Evolutionary conservation across 2,329 filamentous ascomycete species (phyloP), one percentile per base, ranked within the genome.

Genomic region (Alternaria triticimaculans): DNA sequence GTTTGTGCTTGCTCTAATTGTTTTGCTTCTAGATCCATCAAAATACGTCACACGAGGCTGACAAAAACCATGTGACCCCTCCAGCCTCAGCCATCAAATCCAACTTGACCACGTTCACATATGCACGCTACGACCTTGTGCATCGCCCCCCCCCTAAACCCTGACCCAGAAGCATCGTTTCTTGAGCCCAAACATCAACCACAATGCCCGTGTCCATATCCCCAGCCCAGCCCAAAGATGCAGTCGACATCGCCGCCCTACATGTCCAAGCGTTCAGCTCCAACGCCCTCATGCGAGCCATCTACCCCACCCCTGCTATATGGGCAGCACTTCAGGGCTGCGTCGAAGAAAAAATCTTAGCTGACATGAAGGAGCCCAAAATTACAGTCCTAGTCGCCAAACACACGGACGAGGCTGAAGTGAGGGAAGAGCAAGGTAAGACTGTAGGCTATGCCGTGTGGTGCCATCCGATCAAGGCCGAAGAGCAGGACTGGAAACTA

Each of bases 221-320:
- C 18, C 28, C 60, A 23, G 62, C 62, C 44, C 28, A 49, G 21
- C 49, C 48, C 26, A 11, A 46, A 5, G 30, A 62, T 18, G 58
- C 48, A 25, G 28, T 59, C 5, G 48, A 37, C 10, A 56, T 64
- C 20, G 59, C 58, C 20, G 37, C 37, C 30, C 33, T 64, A 25
- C 62, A 64, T 37, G 43, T 49, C 23, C 43, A 60, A 21, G 62
- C 62, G 9, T 64, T 64, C 46, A 53, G 53, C 11, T 45, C 58
- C 12, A 64, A 64, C 33, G 54, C 21, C 21, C 53, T 64, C 54
- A 62, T 64, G 53, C 58, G 54, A 23, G 54, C 58, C 25, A 64
- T 64, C 20, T 61, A 64, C 49, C 60, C 60, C 20, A 54, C 60
- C 11, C 41, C 60, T 18, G 26, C 30, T n/a, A 59, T 62, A 15